These are phyloP conservation scores for Pyricularia sp. DNA, from an alignment of 2,329 filamentous ascomycete genomes.

Conservation along the genomic window DNA sequence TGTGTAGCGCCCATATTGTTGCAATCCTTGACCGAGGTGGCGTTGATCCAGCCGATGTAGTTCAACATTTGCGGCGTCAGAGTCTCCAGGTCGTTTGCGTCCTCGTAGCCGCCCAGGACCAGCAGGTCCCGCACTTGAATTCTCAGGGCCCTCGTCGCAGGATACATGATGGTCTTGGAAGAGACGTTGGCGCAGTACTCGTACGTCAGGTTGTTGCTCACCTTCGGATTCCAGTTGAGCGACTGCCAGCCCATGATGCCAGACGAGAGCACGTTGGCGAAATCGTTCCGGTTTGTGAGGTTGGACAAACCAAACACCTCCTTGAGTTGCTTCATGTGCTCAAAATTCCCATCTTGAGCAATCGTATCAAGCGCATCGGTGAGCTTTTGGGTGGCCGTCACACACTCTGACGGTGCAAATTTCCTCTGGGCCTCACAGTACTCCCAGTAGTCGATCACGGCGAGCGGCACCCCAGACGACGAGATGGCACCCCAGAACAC, in stretches of 20 bases:
- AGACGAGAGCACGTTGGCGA: conserved; percentile 15
- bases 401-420: conserved; percentile 39
- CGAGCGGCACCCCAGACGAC: conserved; percentile 57
- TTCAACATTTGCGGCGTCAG: conserved; percentile 18
- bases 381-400: conserved; percentile 45
- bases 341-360: conserved; percentile 14
- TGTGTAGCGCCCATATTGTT: conserved; percentile 9
- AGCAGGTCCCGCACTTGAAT: conserved; percentile 16
- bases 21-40: conserved; percentile 11
- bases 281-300: conserved; percentile 17
- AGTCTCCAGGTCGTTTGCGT: conserved; percentile 11
- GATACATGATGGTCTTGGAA: conserved; percentile 13
- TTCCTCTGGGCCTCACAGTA: conserved; percentile 19
- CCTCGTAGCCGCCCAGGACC: conserved; percentile 16
- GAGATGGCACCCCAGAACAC: conserved; percentile 66
- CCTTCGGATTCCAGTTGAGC: conserved; percentile 19
- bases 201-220: conserved; percentile 16
- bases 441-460: conserved; percentile 17
- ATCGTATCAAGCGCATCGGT: conserved; percentile 21
- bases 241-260: conserved; percentile 20
- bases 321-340: conserved; percentile 16
- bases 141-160: conserved; percentile 13
- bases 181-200: conserved; percentile 18
- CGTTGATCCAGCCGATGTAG: conserved; percentile 19
- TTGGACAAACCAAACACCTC: conserved; percentile 16